Base-by-base conservation (phyloP, 129 eudicot species). In the Lactuca saligna region DNA sequence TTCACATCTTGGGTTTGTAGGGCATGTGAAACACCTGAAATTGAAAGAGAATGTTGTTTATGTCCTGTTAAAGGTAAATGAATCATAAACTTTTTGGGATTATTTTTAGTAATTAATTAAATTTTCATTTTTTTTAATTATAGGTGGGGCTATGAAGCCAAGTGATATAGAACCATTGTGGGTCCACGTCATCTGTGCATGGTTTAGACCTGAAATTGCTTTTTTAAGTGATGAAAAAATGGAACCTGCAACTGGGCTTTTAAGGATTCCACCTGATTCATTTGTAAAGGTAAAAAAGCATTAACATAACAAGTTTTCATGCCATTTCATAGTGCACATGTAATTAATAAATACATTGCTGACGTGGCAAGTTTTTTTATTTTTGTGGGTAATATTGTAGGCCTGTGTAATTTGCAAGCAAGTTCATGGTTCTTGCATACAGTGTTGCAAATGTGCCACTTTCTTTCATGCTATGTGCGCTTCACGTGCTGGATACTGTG, bases 131-230 rank as follows among this genome's bases (percentile, higher is more conserved):
- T 54, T 20, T 35, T 60, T 69, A 54, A 65, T 14, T 76, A 44
- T 75, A 94, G 99, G 99, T 25, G 99, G 99, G 74, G 97, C 99
- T n/a, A 50, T 94, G 65, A 94, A 94, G 81, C 97, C 99, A 38
- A 90, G 94, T 15, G 88, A 94, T 76, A 66, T 90, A 61, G 89
- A 85, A 17, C 59, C 34, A 25, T 70, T 90, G 71, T 94, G 99
- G 99, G 94, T 94, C 49, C 99, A 94, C 62, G 94, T 94, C 32
- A 85, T 88, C 4, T 94, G 99, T 76, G 99, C 94, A 4, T 94
- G 99, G 99, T 87, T 83, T 61, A 79, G 88, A 72, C 97, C 97
- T 35, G 97, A 90, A 78, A 82, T 94, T 76, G 80, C 84, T 69
- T 87, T 94, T 69, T 51, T 71, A 67, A 78, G 82, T 73, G 80